Conservation (phyloP, 2,329 filamentous ascomycete species). For the Cladosporium sp. region DNA sequence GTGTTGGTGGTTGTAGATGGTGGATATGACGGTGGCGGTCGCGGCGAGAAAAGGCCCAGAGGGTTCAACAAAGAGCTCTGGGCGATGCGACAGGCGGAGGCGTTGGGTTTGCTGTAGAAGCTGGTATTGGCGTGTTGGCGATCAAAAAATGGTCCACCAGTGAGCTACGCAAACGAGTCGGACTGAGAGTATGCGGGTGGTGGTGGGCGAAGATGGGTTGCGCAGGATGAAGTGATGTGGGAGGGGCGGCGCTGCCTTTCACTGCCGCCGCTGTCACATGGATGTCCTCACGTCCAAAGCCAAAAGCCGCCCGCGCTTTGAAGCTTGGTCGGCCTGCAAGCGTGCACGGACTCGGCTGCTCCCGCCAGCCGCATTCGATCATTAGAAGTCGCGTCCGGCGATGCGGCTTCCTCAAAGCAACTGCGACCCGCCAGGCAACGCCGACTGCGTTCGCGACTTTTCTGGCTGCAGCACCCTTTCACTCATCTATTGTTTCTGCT, state of each 20-base stretch:
- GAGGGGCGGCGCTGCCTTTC: neutral
- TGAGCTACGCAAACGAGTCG: no score
- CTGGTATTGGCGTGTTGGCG: neutral
- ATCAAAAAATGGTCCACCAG: no score
- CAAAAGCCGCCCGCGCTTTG: neutral
- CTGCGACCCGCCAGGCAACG: neutral
- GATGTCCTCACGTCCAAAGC: neutral
- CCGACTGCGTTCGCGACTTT: neutral
- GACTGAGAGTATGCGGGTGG: no score
- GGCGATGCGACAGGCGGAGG: constrained; percentile 9
- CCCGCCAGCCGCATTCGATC: constrained; percentile 1
- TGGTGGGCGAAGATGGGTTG: neutral
- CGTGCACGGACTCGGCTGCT: neutral
- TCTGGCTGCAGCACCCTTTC: neutral
- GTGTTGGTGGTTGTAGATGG: neutral
- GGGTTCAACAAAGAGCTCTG: constrained; percentile 26
- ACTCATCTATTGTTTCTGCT: neutral
- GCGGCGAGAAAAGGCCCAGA: constrained; percentile 17
- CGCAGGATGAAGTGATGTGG: neutral
- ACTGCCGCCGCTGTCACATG: neutral
- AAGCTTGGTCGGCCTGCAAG: neutral
- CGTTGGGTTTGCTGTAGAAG: neutral
- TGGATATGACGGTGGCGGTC: neutral
- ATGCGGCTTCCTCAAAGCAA: constrained; percentile 1
- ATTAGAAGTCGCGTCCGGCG: constrained; percentile 7